Evolutionary conservation across 2,329 filamentous ascomycete species (phyloP).

Genomic region (Neobulgaria alba): DNA sequence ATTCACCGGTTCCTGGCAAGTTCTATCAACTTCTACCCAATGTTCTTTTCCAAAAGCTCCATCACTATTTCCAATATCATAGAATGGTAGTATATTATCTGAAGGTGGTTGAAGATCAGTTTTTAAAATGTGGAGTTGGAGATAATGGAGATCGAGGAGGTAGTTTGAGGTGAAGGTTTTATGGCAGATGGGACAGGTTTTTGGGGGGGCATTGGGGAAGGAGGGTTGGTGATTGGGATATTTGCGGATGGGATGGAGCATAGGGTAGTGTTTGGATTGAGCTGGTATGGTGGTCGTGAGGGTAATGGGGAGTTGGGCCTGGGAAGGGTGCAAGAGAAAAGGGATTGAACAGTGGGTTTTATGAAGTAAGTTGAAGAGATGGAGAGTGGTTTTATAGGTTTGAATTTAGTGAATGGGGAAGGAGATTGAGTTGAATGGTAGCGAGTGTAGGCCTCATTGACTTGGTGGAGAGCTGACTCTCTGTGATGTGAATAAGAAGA

Average conservation of each 20-base stretch:
- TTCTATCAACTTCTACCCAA: slow-evolving; percentile 1
- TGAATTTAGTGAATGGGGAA: too few relatives aligned
- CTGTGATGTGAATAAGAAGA: too few relatives aligned
- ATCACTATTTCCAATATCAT: slow-evolving; percentile 8
- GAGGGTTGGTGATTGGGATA: neutral
- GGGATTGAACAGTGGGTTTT: too few relatives aligned
- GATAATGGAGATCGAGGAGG: slow-evolving; percentile 6
- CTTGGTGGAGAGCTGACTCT: too few relatives aligned
- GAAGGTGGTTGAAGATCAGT: neutral
- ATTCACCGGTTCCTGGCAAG: slow-evolving; percentile 5
- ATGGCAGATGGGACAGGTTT: slow-evolving; percentile 5
- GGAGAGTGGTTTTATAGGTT: too few relatives aligned
- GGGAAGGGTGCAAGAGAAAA: too few relatives aligned
- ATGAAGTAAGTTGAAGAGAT: too few relatives aligned
- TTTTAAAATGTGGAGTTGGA: slow-evolving; percentile 7
- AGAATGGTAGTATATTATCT: neutral
- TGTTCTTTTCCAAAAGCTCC: slow-evolving; percentile 8
- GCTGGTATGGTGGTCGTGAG: too few relatives aligned
- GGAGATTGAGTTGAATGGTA: too few relatives aligned
- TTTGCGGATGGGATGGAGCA: neutral
- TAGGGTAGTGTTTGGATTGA: neutral
- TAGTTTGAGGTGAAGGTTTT: neutral
- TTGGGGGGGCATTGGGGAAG: slow-evolving; percentile 1
- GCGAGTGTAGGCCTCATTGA: too few relatives aligned
- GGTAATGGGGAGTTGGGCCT: too few relatives aligned